These are phyloP conservation scores for Aspergillus sp. DNA, from an alignment of 2,329 filamentous ascomycete genomes.

Conservation along the genomic window DNA sequence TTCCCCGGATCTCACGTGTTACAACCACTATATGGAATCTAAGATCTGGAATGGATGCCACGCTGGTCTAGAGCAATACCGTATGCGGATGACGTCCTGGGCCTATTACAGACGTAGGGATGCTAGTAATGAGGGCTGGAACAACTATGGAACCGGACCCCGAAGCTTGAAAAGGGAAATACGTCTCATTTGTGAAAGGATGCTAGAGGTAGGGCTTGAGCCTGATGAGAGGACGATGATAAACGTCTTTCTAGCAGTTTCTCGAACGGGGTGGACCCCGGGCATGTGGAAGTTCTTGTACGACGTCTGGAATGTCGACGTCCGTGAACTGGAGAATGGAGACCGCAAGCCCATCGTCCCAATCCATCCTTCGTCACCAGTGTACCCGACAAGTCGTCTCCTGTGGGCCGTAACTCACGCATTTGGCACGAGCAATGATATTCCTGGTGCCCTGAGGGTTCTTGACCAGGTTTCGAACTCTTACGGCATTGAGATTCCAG, in stretches of 20 bases:
- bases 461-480: conserved; percentile 65
- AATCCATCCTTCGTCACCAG: conserved; percentile 55
- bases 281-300: conserved; percentile 55
- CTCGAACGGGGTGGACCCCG: conserved; percentile 56
- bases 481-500: conserved; percentile 63
- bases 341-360: conserved; percentile 34
- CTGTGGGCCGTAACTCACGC: conserved; percentile 70
- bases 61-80: conserved; percentile 46
- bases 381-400: conserved; percentile 63
- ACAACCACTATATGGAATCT: conserved; percentile 59
- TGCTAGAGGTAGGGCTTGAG: conserved; percentile 49
- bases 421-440: conserved; percentile 68
- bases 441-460: conserved; percentile 62
- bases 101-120: conserved; percentile 36
- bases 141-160: conserved; percentile 35
- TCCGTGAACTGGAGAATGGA: conserved; percentile 43
- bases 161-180: conserved; percentile 42
- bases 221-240: conserved; percentile 59
- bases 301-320: conserved; percentile 60
- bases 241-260: conserved; percentile 57
- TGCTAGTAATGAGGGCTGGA: conserved; percentile 27
- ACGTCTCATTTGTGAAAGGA: conserved; percentile 51
- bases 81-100: conserved; percentile 39
- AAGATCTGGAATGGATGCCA: conserved; percentile 52
- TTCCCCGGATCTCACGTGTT: conserved; percentile 55